Evolutionary conservation across 192 early-diverging fungal genomes (phyloP).

Genomic region (Gaertneriomyces sp.): DNA sequence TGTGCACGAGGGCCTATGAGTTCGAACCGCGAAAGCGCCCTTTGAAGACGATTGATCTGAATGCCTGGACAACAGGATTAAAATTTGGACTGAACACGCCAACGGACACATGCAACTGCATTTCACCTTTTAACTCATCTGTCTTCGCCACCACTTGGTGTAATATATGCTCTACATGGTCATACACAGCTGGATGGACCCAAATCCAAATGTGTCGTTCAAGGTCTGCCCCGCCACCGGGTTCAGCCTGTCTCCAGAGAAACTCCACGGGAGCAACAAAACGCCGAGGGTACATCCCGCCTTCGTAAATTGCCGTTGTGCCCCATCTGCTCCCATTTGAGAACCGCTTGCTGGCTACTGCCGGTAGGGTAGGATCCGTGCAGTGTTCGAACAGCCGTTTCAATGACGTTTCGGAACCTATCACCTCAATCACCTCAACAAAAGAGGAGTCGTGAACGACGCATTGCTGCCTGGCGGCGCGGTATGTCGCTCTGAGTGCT

Average conservation of each 20-base stretch:
- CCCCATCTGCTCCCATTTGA: conserved; percentile 59
- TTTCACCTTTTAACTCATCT: background rate
- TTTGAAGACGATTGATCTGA: conserved; percentile 9
- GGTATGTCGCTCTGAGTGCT: conserved; percentile 67
- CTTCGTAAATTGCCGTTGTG: conserved; percentile 49
- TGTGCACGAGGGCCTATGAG: conserved; percentile 83
- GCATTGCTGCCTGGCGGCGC: conserved; percentile 71
- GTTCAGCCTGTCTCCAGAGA: conserved; percentile 9
- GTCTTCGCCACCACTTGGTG: conserved; percentile 11
- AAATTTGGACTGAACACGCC: too few relatives aligned
- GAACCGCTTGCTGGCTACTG: conserved; percentile 38
- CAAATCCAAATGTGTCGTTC: conserved; percentile 26
- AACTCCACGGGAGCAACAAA: conserved; percentile 65
- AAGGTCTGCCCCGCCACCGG: background rate
- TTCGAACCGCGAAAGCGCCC: conserved; percentile 70
- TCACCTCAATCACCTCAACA: conserved; percentile 66
- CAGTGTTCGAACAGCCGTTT: conserved; percentile 48
- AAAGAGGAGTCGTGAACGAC: conserved; percentile 86
- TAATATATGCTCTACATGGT: conserved; percentile 3
- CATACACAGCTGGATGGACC: conserved; percentile 28
- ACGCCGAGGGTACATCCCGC: conserved; percentile 51
- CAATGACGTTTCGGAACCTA: conserved; percentile 52
- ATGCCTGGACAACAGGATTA: too few relatives aligned
- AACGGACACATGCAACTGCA: background rate
- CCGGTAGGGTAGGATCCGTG: conserved; percentile 55